Base-by-base conservation (phyloP, 139 green algal species). In the Penium margaritaceum region DNA sequence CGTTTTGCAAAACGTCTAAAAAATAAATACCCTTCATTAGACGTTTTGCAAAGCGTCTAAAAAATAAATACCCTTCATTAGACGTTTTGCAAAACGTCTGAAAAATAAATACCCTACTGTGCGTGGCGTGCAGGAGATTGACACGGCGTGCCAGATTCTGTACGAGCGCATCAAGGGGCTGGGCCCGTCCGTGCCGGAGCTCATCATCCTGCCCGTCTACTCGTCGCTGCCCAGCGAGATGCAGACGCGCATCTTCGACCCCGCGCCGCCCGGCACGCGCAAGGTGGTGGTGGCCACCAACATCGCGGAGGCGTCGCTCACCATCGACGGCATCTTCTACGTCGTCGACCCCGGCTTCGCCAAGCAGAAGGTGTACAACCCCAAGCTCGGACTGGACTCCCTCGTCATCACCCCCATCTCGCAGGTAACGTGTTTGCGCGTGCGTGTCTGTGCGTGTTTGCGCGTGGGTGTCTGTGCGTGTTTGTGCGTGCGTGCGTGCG, bases 251-350 rank as follows among this genome's bases (percentile, higher is more conserved):
- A 98, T 98, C 68, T 99, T 99, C 80, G 90, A 97, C 63, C 87
- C 90, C 2, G 87, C 91, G 0, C 92, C 94, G 1, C 87, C 87
- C 0, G 94, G 94, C 46, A 91, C 88, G 2, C 88, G 94, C 37
- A 98, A 98, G 80, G 75, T 82, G 38, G 91, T 99, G 19, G 89
- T 99, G 57, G 93, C 94, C 47, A 99, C 94, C 81, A 99, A 99
- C 87, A 98, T 99, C 65, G 94, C 94, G 0, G 94, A 99, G 80
- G 91, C 94, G 15, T 94, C 85, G 0, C 87, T 99, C 21, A 99
- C 94, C 41, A 99, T 99, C 57, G 94, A 98, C 74, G 94, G 94
- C 74, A 95, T 98, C 83, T 96, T 96, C 79, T 97, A 95, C 71
- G 93, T 98, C 1, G 89, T 98, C 9, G 93, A 98, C 77, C 86